phyloP scores from a whole-genome alignment of 108 stramenopile genomes.

The Pelagomonas calceolata region DNA sequence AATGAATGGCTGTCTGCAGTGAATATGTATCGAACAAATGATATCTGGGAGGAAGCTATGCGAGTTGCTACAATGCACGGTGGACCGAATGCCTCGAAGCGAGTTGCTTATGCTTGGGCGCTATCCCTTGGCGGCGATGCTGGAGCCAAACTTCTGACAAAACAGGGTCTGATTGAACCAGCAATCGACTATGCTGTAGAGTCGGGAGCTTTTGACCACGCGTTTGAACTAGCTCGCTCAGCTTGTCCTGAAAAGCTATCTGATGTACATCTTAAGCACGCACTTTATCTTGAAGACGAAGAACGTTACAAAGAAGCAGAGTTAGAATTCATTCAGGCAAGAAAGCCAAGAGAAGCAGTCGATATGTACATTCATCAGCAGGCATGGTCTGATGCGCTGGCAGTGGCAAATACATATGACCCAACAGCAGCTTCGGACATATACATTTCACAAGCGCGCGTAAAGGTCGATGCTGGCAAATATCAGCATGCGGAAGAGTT shows the following conservation, averaged over 20 bases:
- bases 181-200: constrained; percentile 52
- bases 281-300: constrained; percentile 45
- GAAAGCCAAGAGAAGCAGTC: constrained; percentile 54
- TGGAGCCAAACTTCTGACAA: constrained; percentile 43
- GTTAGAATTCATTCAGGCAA: constrained; percentile 44
- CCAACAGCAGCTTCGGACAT: constrained; percentile 38
- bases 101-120: constrained; percentile 47
- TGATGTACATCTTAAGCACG: constrained; percentile 45
- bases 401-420: constrained; percentile 48
- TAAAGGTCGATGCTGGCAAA: constrained; percentile 18
- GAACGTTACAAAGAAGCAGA: constrained; percentile 50
- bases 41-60: constrained; percentile 47
- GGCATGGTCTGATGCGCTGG: constrained; percentile 37
- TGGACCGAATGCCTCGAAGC: constrained; percentile 36
- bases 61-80: constrained; percentile 49
- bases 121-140: constrained; percentile 40
- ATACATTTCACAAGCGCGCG: constrained; percentile 39
- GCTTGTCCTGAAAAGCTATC: constrained; percentile 26
- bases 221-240: constrained; percentile 38
- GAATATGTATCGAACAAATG: constrained; percentile 47
- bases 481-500: constrained; percentile 34
- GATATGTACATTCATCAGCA: constrained; percentile 57
- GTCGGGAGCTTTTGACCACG: constrained; percentile 36
- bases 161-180: constrained; percentile 43
- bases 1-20: constrained; percentile 49